Percentiles rank a stretch among this genome's conserved stretches.
These are phyloP conservation scores for Sugiyamaella novakii DNA, from an alignment of 1,139 yeast genomes.

Conservation along the genomic window DNA sequence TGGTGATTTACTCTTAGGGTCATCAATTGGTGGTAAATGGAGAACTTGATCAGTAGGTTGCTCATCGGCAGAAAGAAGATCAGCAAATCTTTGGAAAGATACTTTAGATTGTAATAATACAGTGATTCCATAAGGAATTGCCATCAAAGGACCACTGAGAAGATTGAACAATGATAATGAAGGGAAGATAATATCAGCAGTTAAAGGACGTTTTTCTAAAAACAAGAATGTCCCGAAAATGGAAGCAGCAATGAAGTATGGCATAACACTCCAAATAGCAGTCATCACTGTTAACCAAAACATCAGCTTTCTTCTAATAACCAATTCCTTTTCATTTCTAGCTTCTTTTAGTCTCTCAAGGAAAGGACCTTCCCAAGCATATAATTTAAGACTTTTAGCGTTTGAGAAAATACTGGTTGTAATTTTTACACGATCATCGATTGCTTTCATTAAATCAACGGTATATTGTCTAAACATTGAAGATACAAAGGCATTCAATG, in stretches of 20 bases:
- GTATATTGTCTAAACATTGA: constrained; percentile 51
- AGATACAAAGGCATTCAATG: constrained; percentile 56
- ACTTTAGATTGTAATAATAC: constrained; percentile 59
- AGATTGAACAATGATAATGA: constrained; percentile 57
- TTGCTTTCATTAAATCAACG: constrained; percentile 64
- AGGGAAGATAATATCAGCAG: constrained; percentile 75
- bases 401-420: constrained; percentile 64
- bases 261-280: constrained; percentile 62
- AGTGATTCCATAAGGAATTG: constrained; percentile 47
- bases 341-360: constrained; percentile 54
- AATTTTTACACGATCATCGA: constrained; percentile 60
- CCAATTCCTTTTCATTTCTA: constrained; percentile 83
- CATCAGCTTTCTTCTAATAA: constrained; percentile 58
- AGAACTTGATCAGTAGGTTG: constrained; percentile 16
- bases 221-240: constrained; percentile 58
- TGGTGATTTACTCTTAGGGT: constrained; percentile 40
- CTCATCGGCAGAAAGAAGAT: constrained; percentile 57
- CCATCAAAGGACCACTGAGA: constrained; percentile 56
- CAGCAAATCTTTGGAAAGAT: constrained; percentile 57
- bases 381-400: constrained; percentile 68
- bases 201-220: constrained; percentile 49
- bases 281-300: constrained; percentile 50
- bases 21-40: constrained; percentile 41
- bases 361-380: constrained; percentile 75
- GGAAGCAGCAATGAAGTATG: constrained; percentile 64